phyloP scores from a whole-genome alignment of 139 green algal genomes.

The Chlamydomonas incerta region DNA sequence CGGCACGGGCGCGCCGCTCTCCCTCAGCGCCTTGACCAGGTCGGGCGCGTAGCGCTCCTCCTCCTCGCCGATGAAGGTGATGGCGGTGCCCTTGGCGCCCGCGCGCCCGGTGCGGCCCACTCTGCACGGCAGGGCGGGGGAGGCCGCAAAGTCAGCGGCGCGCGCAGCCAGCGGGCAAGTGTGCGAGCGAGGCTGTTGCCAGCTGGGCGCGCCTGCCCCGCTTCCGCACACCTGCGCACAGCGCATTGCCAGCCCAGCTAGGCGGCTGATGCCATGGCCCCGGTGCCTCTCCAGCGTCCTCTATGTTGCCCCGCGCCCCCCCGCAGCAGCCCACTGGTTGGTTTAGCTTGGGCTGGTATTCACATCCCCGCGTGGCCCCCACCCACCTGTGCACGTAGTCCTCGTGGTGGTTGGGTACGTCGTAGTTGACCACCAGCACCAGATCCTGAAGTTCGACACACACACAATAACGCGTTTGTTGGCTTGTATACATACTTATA shows the following conservation, averaged over 20 bases:
- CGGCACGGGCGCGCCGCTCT: slow-evolving; percentile 83
- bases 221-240: too few relatives aligned
- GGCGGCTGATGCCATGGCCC: not conserved
- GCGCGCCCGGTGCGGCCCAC: slow-evolving; percentile 91
- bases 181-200: not conserved
- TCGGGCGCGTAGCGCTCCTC: slow-evolving; percentile 95
- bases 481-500: too few relatives aligned
- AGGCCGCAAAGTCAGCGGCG: too few relatives aligned
- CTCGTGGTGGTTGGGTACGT: slow-evolving; percentile 97
- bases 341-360: too few relatives aligned
- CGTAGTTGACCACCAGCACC: slow-evolving; percentile 96
- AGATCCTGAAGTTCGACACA: too few relatives aligned
- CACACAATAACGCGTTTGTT: too few relatives aligned
- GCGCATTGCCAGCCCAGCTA: too few relatives aligned
- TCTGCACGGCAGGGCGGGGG: slow-evolving; percentile 26
- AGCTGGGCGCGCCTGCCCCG: too few relatives aligned
- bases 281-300: too few relatives aligned
- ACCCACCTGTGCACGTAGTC: slow-evolving; percentile 94
- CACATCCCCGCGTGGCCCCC: too few relatives aligned
- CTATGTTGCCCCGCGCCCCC: too few relatives aligned
- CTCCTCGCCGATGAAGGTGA: slow-evolving; percentile 95
- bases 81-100: slow-evolving; percentile 89
- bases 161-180: not conserved
- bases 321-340: too few relatives aligned
- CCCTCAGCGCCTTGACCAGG: slow-evolving; percentile 93